Conservation (phyloP, 805 yeast genomes). For the Pichia paraexigua region DNA sequence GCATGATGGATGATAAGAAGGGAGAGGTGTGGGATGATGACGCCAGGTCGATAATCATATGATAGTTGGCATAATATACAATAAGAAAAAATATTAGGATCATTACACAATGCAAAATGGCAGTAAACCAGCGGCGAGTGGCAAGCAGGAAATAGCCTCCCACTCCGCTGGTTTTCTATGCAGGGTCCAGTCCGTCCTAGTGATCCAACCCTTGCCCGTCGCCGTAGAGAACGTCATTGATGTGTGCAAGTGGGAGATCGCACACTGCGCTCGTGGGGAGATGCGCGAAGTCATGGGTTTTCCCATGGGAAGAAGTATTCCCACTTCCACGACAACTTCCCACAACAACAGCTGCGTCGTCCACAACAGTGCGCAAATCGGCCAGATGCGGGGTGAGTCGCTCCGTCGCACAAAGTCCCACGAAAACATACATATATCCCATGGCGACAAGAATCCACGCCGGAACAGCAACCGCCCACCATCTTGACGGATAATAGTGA, state of each 20-base stretch:
- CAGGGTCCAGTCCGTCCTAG: not conserved
- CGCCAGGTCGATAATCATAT: too few relatives aligned
- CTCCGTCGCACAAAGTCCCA: conserved; percentile 72
- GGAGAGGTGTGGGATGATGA: too few relatives aligned
- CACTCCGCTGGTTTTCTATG: too few relatives aligned
- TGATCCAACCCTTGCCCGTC: not conserved
- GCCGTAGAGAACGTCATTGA: conserved; percentile 52
- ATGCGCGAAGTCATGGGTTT: not conserved
- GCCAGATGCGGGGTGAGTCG: conserved; percentile 52
- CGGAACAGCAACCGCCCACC: conserved; percentile 86
- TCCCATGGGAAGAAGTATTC: not conserved
- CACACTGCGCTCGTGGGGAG: conserved; percentile 68
- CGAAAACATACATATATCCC: conserved; percentile 63
- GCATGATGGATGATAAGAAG: too few relatives aligned
- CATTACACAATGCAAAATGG: too few relatives aligned
- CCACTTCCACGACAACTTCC: too few relatives aligned
- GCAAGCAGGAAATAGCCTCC: too few relatives aligned
- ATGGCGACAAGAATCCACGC: conserved; percentile 60
- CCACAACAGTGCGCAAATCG: conserved; percentile 59
- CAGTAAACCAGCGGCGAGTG: too few relatives aligned
- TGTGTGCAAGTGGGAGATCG: conserved; percentile 71
- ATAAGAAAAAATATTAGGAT: too few relatives aligned
- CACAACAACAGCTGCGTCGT: conserved; percentile 39
- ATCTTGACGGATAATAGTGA: conserved; percentile 80
- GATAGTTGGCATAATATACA: too few relatives aligned